Percentiles rank a stretch among this genome's conserved stretches.
Conservation (phyloP, 371 early-diverging fungal species). For the Apophysomyces trapeziformis region DNA sequence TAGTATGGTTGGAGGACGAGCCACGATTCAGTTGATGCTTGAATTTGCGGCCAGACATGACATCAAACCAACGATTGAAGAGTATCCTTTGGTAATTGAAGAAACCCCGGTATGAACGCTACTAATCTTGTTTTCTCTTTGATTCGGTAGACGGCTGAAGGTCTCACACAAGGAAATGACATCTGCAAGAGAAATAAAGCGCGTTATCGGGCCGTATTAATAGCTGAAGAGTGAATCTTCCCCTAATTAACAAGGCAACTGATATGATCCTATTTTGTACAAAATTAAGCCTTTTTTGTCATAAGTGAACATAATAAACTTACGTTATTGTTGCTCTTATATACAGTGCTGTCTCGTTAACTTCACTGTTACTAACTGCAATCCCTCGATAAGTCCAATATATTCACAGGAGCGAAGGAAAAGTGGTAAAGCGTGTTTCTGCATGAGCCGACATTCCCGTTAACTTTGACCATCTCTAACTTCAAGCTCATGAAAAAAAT, state of each 20-base stretch:
- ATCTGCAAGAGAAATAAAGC: conserved; percentile 29
- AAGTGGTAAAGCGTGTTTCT: too few species aligned
- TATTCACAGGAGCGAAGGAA: too few species aligned
- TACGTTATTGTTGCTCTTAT: too few species aligned
- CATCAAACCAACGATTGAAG: conserved; percentile 54
- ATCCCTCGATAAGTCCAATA: too few species aligned
- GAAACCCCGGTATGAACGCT: not conserved
- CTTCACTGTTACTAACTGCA: too few species aligned
- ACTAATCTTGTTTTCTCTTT: not conserved
- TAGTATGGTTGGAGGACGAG: conserved; percentile 50
- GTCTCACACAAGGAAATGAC: conserved; percentile 36
- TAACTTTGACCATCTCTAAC: too few species aligned
- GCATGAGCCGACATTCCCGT: too few species aligned
- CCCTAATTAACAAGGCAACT: not conserved
- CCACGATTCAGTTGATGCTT: conserved; percentile 47
- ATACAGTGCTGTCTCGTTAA: too few species aligned
- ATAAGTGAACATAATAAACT: too few species aligned
- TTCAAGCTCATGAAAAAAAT: too few species aligned
- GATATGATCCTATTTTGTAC: not conserved
- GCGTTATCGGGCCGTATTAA: conserved; percentile 43
- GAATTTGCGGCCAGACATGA: conserved; percentile 57
- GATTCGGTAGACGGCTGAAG: conserved; percentile 27
- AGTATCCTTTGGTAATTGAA: conserved; percentile 34
- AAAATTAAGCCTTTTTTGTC: too few species aligned
- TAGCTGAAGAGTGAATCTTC: conserved; percentile 26